Conservation (phyloP, 169 alveolate genomes). For the Plasmodium fragile region DNA sequence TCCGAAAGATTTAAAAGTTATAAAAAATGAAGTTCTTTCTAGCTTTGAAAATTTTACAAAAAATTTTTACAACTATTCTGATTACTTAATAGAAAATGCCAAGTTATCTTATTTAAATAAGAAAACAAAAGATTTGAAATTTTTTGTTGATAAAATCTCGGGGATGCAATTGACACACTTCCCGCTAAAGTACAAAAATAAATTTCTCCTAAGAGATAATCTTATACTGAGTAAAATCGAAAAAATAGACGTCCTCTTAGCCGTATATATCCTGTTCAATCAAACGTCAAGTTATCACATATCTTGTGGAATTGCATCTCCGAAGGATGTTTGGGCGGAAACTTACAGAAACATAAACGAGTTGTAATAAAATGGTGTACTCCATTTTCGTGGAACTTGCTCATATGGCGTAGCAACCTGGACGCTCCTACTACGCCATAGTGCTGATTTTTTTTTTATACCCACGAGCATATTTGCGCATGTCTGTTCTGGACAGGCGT, state of each 20-base stretch:
- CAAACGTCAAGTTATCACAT: constrained; percentile 61
- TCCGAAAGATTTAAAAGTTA: constrained; percentile 79
- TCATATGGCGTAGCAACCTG: neutral
- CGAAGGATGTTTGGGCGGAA: constrained; percentile 36
- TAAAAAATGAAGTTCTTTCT: constrained; percentile 78
- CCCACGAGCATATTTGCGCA: neutral
- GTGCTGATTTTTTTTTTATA: neutral
- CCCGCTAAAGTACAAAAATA: constrained; percentile 65
- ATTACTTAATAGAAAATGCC: constrained; percentile 68
- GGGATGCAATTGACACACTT: constrained; percentile 68
- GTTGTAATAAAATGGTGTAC: neutral
- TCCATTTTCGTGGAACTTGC: neutral
- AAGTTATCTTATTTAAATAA: constrained; percentile 57
- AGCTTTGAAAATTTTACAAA: constrained; percentile 42
- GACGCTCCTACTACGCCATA: neutral
- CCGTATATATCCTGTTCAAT: constrained; percentile 37
- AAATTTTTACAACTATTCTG: constrained; percentile 53
- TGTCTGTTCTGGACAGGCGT: neutral
- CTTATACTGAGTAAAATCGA: constrained; percentile 51
- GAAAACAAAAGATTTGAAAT: constrained; percentile 76
- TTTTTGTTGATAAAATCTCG: constrained; percentile 41
- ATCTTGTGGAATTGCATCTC: constrained; percentile 72
- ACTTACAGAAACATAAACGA: constrained; percentile 47
- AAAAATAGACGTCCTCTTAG: constrained; percentile 62
- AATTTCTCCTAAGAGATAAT: constrained; percentile 40